These are phyloP conservation scores for Amaranthus hypochondriacus DNA, from an alignment of 148 eudicot genomes.

Conservation along the genomic window DNA sequence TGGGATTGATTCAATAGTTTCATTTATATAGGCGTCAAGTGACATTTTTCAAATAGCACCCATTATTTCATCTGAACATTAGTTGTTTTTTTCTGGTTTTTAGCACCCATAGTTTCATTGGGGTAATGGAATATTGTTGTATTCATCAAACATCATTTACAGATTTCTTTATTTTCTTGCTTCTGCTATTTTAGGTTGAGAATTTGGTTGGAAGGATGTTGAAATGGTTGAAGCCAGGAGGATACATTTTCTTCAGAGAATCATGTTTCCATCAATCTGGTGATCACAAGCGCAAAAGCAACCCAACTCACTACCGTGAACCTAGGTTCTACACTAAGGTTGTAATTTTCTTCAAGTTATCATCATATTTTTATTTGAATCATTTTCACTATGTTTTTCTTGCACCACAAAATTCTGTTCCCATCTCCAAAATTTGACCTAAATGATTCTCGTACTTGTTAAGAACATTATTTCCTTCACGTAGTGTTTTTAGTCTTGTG, in stretches of 20 bases:
- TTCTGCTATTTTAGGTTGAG: constrained; percentile 55
- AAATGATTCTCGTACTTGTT: not conserved
- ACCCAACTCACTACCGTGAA: constrained; percentile 98
- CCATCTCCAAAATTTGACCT: not conserved
- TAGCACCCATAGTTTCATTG: no score
- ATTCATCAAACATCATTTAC: not conserved
- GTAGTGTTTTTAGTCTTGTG: not conserved
- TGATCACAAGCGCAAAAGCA: constrained; percentile 77
- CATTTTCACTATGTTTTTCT: not conserved
- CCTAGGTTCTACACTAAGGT: constrained; percentile 96
- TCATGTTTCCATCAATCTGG: constrained; percentile 99
- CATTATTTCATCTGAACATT: not conserved
- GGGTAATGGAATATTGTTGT: no score
- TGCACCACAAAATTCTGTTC: not conserved
- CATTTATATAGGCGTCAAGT: not conserved
- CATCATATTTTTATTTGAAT: not conserved
- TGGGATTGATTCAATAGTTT: not conserved
- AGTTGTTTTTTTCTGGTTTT: not conserved
- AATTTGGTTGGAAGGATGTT: constrained; percentile 65
- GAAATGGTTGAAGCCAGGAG: constrained; percentile 92
- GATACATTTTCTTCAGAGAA: constrained; percentile 86
- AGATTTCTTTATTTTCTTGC: not conserved
- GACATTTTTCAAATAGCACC: not conserved
- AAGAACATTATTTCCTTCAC: not conserved
- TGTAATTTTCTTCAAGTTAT: not conserved